Evolutionary conservation across 192 early-diverging fungal species (phyloP).

Genomic region (Dissophora globulifera): DNA sequence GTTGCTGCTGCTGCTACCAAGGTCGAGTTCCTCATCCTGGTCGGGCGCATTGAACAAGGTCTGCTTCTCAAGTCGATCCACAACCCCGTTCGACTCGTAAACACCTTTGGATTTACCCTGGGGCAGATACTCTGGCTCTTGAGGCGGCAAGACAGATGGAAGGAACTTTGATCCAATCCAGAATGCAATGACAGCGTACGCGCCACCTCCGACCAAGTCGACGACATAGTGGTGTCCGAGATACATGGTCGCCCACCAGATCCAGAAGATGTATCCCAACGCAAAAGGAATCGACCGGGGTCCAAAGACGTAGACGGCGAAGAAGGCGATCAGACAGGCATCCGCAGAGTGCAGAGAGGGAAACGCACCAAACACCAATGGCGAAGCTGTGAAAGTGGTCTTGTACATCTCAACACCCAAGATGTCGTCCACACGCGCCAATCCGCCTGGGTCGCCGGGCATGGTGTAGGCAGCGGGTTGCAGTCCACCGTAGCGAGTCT

Average conservation of each 20-base stretch:
- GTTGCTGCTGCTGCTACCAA: conserved; percentile 5
- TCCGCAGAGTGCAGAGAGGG: conserved; percentile 77
- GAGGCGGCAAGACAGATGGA: conserved; percentile 39
- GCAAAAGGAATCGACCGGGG: conserved; percentile 56
- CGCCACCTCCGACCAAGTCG: conserved; percentile 71
- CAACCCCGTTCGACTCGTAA: conserved; percentile 10
- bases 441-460: conserved; percentile 74
- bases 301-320: conserved; percentile 58
- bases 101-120: background rate
- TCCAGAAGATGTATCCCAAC: conserved; percentile 70
- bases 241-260: conserved; percentile 86
- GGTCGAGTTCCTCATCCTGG: background rate
- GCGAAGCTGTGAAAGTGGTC: conserved; percentile 71
- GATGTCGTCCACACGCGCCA: conserved; percentile 73
- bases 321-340: conserved; percentile 70
- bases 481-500: conserved; percentile 65
- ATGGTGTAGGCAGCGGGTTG: conserved; percentile 70
- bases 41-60: conserved; percentile 15
- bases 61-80: conserved; percentile 33
- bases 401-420: conserved; percentile 69
- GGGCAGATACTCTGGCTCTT: background rate
- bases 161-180: conserved; percentile 55
- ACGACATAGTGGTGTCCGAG: conserved; percentile 78
- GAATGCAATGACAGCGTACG: conserved; percentile 70
- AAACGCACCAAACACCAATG: conserved; percentile 81